Conservation (phyloP, 176 grass and related monocot species). For the Lolium perenne region DNA sequence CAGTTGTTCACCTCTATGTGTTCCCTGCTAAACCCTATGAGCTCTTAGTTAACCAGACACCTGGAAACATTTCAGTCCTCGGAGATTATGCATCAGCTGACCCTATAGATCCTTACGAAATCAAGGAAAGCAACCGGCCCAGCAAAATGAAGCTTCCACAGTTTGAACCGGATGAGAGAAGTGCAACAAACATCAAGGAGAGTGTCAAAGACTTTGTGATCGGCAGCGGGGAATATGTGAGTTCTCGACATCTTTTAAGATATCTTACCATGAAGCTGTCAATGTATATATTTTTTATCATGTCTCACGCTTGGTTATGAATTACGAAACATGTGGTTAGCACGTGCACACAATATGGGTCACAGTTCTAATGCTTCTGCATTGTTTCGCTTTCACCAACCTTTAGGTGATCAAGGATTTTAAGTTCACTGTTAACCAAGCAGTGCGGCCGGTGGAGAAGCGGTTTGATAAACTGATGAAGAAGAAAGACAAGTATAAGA, state of each 20-base stretch:
- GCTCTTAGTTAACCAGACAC: constrained; percentile 55
- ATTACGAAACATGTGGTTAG: not conserved
- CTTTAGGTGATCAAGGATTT: constrained; percentile 94
- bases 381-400: not conserved
- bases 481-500: constrained; percentile 64
- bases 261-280: constrained; percentile 25
- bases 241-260: constrained; percentile 44
- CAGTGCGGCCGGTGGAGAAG: constrained; percentile 87
- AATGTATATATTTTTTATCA: constrained; percentile 19
- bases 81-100: constrained; percentile 90
- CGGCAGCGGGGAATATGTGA: constrained; percentile 94
- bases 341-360: constrained; percentile 22
- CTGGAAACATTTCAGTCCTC: constrained; percentile 79
- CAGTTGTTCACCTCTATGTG: constrained; percentile 90
- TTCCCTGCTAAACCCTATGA: constrained; percentile 93
- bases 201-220: constrained; percentile 85
- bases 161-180: constrained; percentile 68
- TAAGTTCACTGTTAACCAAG: constrained; percentile 90
- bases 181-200: constrained; percentile 77
- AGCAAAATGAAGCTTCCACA: constrained; percentile 87
- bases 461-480: constrained; percentile 75
- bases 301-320: not conserved
- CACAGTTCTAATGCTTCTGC: constrained; percentile 9
- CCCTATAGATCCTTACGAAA: constrained; percentile 85
- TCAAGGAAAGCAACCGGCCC: constrained; percentile 80